Base-by-base conservation (phyloP, 2,329 filamentous ascomycete genomes). In the Cercospora sojina region DNA sequence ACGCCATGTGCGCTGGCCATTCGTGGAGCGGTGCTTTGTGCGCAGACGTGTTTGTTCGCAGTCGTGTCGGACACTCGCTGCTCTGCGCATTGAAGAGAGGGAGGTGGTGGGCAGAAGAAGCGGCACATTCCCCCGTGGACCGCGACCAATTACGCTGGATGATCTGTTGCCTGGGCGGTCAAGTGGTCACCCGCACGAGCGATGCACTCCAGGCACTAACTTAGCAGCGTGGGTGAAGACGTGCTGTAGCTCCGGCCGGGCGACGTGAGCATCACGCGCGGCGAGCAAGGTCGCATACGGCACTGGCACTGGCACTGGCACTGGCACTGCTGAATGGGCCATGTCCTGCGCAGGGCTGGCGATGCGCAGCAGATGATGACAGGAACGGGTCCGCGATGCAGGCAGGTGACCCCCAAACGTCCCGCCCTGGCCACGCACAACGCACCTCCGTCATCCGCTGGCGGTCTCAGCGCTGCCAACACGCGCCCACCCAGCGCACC, bases 1-100 rank as follows among this genome's bases (percentile, higher is more conserved):
- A 58, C 55, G 62, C 62, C 62, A 64, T 64, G 62, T 55, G 62
- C n/a, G 31, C 55, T 59, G 53, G 55, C 62, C 62, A 64, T 64
- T 59, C 62, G 62, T 29, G 62, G 3, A 12, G 49, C 35, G 32
- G 12, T 56, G 25, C 43, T 43, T 35, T 38, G 20, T 29, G 23
- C 10, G 13, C 20, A 18, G 31, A 20, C 16, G 18, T n/a, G 29
- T 25, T n/a, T n/a, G 20, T 29, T 32, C 10, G 13, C 20, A 18
- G 31, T 20, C 16, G 18, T n/a, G 29, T 25, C 4, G 5, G 13
- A 18, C 25, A 47, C 13, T 12, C 27, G 29, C 12, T 32, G 4
- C n/a, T 18, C 5, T 38, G 23, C 13, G 27, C 47, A 41, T 53
- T 55, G 49, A 18, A 16, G 49, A 6, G 13, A 16, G 49, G 27